Conservation (phyloP, 2,329 filamentous ascomycete species). For the Botryotinia narcissicola region DNA sequence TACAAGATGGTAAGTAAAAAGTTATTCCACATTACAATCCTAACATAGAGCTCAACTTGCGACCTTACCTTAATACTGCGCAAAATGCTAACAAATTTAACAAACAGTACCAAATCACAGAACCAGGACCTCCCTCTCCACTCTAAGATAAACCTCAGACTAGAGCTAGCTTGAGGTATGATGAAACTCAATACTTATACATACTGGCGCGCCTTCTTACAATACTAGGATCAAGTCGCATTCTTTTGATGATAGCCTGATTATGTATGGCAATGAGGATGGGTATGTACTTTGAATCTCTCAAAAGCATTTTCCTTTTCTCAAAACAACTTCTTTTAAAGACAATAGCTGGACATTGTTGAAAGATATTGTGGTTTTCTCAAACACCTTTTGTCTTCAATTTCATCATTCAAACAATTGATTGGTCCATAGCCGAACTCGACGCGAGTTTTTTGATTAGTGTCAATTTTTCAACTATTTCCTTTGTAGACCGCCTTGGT, state of each 20-base stretch:
- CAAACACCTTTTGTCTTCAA: conserved; percentile 5
- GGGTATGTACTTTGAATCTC: background rate
- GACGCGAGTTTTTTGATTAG: background rate
- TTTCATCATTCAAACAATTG: background rate
- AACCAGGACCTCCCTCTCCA: background rate
- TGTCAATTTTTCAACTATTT: background rate
- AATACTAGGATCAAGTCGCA: background rate
- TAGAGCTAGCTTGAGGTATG: background rate
- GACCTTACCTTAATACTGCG: background rate
- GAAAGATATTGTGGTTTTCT: background rate
- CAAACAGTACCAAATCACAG: background rate
- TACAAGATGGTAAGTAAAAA: background rate
- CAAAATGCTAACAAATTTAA: background rate
- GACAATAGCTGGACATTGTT: conserved; percentile 5
- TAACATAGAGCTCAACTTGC: background rate
- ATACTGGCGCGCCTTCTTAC: background rate
- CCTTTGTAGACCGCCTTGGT: background rate
- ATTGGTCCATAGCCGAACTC: background rate
- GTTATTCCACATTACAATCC: background rate
- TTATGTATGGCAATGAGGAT: background rate
- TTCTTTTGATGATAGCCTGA: background rate
- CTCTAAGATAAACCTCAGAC: too few relatives aligned
- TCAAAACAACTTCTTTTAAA: background rate
- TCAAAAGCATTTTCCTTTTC: background rate
- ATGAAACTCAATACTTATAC: background rate